Percentiles rank a stretch among this genome's conserved stretches.
These are phyloP conservation scores for Trichosanthes truncata DNA, from an alignment of 306 rosid species.

Conservation along the genomic window DNA sequence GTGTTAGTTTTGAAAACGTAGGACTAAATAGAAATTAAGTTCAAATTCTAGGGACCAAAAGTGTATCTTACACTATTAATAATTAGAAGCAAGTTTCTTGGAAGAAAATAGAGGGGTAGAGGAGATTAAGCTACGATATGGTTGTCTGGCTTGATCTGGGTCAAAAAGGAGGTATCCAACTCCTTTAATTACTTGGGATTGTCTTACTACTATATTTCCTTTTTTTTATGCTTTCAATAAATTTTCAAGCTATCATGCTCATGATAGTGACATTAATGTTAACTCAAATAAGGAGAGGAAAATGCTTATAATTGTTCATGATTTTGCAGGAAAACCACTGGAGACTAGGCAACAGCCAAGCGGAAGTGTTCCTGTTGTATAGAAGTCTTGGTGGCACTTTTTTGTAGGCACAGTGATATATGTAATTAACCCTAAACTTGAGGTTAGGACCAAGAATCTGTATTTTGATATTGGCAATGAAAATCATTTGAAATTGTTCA, in stretches of 20 bases:
- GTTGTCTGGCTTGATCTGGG: no score
- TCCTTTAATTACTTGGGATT: background rate
- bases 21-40: no score
- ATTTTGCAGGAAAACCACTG: slow-evolving; percentile 66
- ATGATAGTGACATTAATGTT: background rate
- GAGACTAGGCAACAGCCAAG: slow-evolving; percentile 60
- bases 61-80: no score
- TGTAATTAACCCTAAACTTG: slow-evolving; percentile 40
- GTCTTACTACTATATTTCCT: background rate
- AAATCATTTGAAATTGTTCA: slow-evolving; percentile 22
- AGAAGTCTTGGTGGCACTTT: slow-evolving; percentile 29
- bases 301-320: slow-evolving; percentile 23
- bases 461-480: slow-evolving; percentile 37
- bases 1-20: no score
- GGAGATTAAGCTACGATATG: no score
- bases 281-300: background rate
- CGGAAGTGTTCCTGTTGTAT: slow-evolving; percentile 68
- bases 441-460: slow-evolving; percentile 53
- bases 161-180: background rate
- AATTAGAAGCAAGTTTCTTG: no score
- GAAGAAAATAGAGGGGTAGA: no score
- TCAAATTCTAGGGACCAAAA: no score
- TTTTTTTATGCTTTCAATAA: no score
- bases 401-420: slow-evolving; percentile 24
- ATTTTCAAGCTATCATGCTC: background rate